Percentiles rank a stretch among this genome's conserved stretches.
phyloP scores from a whole-genome alignment of 305 asterid genomes.

The Fraxinus greggii region DNA sequence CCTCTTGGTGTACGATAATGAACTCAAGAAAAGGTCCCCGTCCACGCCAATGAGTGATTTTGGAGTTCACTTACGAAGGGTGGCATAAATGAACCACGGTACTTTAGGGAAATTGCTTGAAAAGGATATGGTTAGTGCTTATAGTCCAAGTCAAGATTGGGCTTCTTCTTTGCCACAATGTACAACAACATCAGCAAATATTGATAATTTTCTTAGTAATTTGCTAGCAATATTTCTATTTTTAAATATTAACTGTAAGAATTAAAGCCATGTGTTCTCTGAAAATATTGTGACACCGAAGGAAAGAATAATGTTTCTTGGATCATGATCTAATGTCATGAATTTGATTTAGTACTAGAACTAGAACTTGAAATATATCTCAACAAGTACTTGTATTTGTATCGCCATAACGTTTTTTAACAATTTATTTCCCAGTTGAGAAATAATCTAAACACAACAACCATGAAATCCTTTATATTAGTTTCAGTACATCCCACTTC shows the following conservation, averaged over 20 bases:
- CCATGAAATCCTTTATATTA: no score
- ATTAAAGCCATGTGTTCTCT: background rate
- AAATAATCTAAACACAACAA: no score
- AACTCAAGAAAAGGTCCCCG: constrained; percentile 39
- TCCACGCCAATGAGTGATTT: constrained; percentile 33
- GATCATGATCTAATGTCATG: background rate
- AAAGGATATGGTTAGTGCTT: constrained; percentile 47
- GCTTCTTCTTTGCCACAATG: constrained; percentile 61
- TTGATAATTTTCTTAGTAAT: constrained; percentile 54
- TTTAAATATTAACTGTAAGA: background rate
- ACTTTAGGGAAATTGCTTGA: constrained; percentile 63
- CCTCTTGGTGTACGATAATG: constrained; percentile 49
- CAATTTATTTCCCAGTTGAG: no score
- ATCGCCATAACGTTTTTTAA: background rate
- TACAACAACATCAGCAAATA: constrained; percentile 27
- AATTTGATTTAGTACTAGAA: background rate
- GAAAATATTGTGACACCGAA: background rate
- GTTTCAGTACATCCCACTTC: no score
- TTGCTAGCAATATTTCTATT: constrained; percentile 24
- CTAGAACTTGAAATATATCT: background rate
- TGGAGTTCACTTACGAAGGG: constrained; percentile 50
- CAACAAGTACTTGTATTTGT: background rate
- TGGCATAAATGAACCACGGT: constrained; percentile 34
- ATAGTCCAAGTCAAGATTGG: constrained; percentile 58
- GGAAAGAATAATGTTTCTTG: background rate